Percentiles rank a stretch among this genome's conserved stretches.
These are phyloP conservation scores for Dysphania ambrosioides DNA, from an alignment of 148 eudicot species.

Conservation along the genomic window DNA sequence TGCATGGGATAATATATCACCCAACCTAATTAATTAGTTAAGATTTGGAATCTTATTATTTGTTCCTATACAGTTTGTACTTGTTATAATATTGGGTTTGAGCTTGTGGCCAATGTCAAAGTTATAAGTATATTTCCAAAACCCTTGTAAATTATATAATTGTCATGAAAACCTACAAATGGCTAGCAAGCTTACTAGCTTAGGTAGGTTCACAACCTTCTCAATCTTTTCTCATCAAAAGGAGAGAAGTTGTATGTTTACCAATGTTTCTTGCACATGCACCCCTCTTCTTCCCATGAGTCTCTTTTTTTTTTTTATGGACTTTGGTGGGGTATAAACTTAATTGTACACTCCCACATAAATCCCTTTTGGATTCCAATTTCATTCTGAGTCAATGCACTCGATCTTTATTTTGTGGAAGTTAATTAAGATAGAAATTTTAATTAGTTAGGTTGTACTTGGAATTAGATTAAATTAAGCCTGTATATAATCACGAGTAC, in stretches of 20 bases:
- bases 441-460: constrained; percentile 21
- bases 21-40: too few relatives aligned
- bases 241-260: constrained; percentile 33
- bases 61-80: constrained; percentile 7
- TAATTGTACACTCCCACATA: constrained; percentile 4
- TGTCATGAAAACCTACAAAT: constrained; percentile 30
- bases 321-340: constrained; percentile 27
- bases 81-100: constrained; percentile 10
- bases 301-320: constrained; percentile 13
- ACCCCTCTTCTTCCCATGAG: constrained; percentile 32
- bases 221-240: constrained; percentile 32
- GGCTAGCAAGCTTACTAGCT: constrained; percentile 30
- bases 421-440: neutral
- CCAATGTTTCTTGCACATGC: constrained; percentile 38
- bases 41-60: constrained; percentile 27
- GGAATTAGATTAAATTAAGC: neutral
- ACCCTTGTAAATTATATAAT: constrained; percentile 1
- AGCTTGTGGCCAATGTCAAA: constrained; percentile 21
- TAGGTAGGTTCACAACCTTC: too few relatives aligned
- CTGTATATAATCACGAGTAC: constrained; percentile 8
- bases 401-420: neutral
- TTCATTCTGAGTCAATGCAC: neutral
- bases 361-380: neutral
- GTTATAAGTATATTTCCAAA: constrained; percentile 20
- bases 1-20: too few relatives aligned